phyloP scores from a whole-genome alignment of 768 basidiomycete genomes.

The Boletus reticulatus region DNA sequence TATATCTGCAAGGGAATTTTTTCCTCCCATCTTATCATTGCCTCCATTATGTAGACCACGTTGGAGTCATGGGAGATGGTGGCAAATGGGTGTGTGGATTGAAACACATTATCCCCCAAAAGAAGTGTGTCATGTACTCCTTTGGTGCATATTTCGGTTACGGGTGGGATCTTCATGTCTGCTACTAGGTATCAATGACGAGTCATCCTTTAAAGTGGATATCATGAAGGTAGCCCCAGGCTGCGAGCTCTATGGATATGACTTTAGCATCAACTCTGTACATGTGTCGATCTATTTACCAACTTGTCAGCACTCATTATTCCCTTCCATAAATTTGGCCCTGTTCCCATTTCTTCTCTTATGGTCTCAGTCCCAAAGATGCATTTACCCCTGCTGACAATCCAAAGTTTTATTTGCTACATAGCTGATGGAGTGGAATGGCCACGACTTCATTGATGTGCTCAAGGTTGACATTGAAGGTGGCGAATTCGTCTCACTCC shows the following conservation, averaged over 20 bases:
- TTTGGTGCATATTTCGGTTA: constrained; percentile 35
- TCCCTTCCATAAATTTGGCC: constrained; percentile 36
- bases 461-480: constrained; percentile 73
- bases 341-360: constrained; percentile 43
- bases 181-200: constrained; percentile 42
- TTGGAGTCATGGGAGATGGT: constrained; percentile 53
- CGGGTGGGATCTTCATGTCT: background rate
- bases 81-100: constrained; percentile 54
- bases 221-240: constrained; percentile 30
- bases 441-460: constrained; percentile 62
- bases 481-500: constrained; percentile 61
- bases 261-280: constrained; percentile 32
- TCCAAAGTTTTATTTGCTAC: constrained; percentile 27
- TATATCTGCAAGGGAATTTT: too few relatives aligned
- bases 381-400: background rate
- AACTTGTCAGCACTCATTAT: background rate
- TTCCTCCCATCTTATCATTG: constrained; percentile 50
- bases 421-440: constrained; percentile 55
- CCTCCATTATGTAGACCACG: constrained; percentile 46
- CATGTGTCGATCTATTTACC: background rate
- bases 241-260: constrained; percentile 44
- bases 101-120: constrained; percentile 44
- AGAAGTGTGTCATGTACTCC: constrained; percentile 48
- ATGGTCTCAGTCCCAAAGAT: too few relatives aligned
- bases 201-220: constrained; percentile 52